These are phyloP conservation scores for Albatrellus sp. DNA, from an alignment of 1,284 basidiomycete species.

Conservation along the genomic window DNA sequence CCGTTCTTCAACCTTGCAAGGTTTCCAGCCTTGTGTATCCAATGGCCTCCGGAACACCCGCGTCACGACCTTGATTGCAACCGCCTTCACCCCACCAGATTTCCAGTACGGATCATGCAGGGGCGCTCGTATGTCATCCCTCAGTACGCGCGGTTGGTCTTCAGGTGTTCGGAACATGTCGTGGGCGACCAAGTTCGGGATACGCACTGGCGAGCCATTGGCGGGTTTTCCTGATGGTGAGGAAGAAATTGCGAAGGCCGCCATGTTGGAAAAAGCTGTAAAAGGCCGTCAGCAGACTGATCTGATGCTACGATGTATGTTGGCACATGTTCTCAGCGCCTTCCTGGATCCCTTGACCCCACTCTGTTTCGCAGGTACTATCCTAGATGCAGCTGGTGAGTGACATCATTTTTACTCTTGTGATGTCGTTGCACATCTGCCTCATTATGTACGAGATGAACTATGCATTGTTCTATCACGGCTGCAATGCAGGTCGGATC, in stretches of 20 bases:
- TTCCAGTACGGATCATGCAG: not conserved
- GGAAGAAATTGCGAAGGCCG: constrained; percentile 58
- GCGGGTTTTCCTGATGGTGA: constrained; percentile 31
- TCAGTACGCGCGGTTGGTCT: not conserved
- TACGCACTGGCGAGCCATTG: constrained; percentile 13
- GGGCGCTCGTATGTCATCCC: not conserved
- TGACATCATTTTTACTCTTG: constrained; percentile 2
- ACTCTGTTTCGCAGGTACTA: constrained; percentile 46
- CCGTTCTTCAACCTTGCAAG: constrained; percentile 3
- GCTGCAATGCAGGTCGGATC: too few relatives aligned
- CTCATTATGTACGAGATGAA: not conserved
- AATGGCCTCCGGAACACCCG: not conserved
- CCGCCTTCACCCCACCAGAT: not conserved
- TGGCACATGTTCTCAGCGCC: constrained; percentile 10
- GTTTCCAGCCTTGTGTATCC: not conserved
- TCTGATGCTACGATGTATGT: constrained; percentile 71
- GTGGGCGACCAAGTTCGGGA: constrained; percentile 17
- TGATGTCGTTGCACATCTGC: not conserved
- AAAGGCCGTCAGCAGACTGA: constrained; percentile 71
- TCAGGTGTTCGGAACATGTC: constrained; percentile 11
- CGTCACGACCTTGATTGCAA: not conserved
- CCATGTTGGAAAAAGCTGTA: constrained; percentile 70
- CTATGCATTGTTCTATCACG: not conserved
- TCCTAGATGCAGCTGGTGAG: constrained; percentile 72
- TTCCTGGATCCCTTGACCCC: constrained; percentile 1